Conservation (phyloP, 78 protist species). For the Ministeria vibrans region DNA sequence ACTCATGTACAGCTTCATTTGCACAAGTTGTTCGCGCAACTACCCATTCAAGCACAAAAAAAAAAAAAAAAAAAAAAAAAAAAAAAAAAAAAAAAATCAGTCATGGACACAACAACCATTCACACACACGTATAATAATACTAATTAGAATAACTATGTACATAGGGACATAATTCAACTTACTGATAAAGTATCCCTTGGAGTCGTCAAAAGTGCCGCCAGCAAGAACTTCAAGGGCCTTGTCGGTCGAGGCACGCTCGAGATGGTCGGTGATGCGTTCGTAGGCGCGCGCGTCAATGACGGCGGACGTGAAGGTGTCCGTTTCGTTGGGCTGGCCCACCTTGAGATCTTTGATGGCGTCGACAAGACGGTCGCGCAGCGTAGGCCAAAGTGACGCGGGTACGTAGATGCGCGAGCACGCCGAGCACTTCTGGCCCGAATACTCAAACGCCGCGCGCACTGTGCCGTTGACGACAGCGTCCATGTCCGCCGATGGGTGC, state of each 20-base stretch:
- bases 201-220: conserved; percentile 59
- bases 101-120: too few species aligned
- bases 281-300: conserved; percentile 78
- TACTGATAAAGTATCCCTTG: too few species aligned
- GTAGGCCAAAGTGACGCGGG: conserved; percentile 68
- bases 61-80: too few species aligned
- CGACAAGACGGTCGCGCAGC: conserved; percentile 20
- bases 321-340: conserved; percentile 71
- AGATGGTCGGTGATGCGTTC: conserved; percentile 61
- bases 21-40: too few species aligned
- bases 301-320: conserved; percentile 66
- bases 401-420: conserved; percentile 77
- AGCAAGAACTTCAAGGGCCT: conserved; percentile 53
- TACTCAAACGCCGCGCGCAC: conserved; percentile 11
- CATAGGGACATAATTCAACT: too few species aligned
- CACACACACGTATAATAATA: too few species aligned
- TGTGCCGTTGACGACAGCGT: background rate
- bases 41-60: too few species aligned
- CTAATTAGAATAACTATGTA: too few species aligned
- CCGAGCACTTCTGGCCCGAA: conserved; percentile 91
- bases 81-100: too few species aligned
- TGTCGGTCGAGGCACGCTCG: conserved; percentile 64
- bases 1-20: too few species aligned
- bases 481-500: conserved; percentile 55
- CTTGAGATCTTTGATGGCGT: conserved; percentile 29